phyloP scores from a whole-genome alignment of 768 basidiomycete genomes.

The Leccinum truebloodii region DNA sequence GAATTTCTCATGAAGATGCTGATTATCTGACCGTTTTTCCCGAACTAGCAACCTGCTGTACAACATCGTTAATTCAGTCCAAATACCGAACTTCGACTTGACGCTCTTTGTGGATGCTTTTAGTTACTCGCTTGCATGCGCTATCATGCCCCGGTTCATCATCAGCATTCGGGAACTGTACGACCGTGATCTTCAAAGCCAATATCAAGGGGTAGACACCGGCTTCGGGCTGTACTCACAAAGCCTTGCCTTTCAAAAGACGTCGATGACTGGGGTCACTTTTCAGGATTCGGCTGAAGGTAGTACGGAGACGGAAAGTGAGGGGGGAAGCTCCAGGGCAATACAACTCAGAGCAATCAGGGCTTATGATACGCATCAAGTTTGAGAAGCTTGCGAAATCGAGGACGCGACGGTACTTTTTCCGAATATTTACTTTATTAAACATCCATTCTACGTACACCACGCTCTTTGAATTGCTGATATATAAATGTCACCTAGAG shows the following conservation, averaged over 20 bases:
- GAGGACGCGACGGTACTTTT: background rate
- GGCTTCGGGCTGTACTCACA: background rate
- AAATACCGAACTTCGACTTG: background rate
- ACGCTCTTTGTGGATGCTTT: background rate
- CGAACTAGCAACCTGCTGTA: background rate
- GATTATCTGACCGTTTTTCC: background rate
- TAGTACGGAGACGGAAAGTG: background rate
- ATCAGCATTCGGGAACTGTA: constrained; percentile 1
- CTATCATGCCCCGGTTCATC: constrained; percentile 1
- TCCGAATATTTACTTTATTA: background rate
- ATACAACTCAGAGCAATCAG: background rate
- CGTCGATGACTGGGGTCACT: background rate
- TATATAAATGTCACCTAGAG: background rate
- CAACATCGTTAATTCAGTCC: background rate
- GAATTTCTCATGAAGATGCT: background rate
- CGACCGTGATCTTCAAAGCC: background rate
- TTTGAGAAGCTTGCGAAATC: constrained; percentile 7
- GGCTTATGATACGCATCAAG: background rate
- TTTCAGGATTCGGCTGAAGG: background rate
- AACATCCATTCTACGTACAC: background rate
- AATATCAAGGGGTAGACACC: background rate
- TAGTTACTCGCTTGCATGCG: background rate
- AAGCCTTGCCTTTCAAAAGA: background rate
- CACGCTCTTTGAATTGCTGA: background rate
- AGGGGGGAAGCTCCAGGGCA: background rate